Percentiles rank a stretch among this genome's conserved stretches.
Conservation (phyloP, 768 basidiomycete genomes). For the Dioszegia aurantiaca region DNA sequence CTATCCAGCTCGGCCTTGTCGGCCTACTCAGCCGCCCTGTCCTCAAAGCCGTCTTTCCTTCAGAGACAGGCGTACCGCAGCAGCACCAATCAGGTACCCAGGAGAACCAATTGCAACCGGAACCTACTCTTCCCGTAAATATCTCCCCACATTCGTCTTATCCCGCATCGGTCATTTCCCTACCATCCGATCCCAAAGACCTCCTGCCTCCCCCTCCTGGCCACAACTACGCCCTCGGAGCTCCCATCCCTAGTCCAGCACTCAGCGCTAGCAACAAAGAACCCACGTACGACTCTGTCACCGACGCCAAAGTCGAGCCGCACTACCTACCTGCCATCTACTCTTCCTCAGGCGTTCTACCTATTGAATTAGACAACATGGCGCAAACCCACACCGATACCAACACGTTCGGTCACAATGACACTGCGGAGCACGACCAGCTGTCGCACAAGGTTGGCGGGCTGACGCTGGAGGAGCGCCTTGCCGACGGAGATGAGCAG, state of each 20-base stretch:
- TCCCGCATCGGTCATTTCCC: slow-evolving; percentile 27
- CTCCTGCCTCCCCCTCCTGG: slow-evolving; percentile 5
- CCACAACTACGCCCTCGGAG: slow-evolving; percentile 5
- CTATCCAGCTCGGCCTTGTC: slow-evolving; percentile 48
- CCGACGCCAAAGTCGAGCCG: slow-evolving; percentile 7
- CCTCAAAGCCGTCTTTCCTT: slow-evolving; percentile 47
- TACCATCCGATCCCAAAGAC: slow-evolving; percentile 3
- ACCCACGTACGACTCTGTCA: background rate
- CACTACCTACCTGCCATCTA: slow-evolving; percentile 15
- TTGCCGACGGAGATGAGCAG: slow-evolving; percentile 13
- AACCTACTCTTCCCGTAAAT: slow-evolving; percentile 10
- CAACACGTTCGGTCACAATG: background rate
- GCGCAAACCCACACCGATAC: background rate
- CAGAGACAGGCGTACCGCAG: slow-evolving; percentile 16
- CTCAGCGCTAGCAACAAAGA: background rate
- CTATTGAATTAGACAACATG: slow-evolving; percentile 2
- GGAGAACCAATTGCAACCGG: background rate
- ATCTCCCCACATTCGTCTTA: slow-evolving; percentile 27
- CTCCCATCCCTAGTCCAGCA: background rate
- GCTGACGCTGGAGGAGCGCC: slow-evolving; percentile 16
- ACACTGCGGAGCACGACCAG: slow-evolving; percentile 13
- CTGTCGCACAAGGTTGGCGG: slow-evolving; percentile 17
- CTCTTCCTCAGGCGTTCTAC: slow-evolving; percentile 11
- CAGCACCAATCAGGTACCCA: background rate
- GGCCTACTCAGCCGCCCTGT: slow-evolving; percentile 49